Evolutionary conservation across 2,329 filamentous ascomycete genomes (phyloP), one percentile per base, ranked within the genome.

Genomic region (Domatiomyces globalis): DNA sequence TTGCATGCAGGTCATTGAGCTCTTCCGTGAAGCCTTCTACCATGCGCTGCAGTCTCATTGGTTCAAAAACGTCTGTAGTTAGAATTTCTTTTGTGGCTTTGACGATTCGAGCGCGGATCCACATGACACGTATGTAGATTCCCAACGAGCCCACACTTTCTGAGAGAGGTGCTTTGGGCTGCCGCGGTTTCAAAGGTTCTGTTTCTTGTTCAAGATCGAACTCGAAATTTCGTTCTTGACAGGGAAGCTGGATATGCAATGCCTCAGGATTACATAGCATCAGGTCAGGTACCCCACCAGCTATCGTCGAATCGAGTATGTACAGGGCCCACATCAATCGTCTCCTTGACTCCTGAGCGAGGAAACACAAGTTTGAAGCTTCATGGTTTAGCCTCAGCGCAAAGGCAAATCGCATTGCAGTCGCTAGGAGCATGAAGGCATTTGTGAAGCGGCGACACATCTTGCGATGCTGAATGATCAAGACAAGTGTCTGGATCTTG

Each of bases 151-250:
- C 45, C 17, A 47, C 45, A 22, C 45, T 47, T 4, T 47, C 45
- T 1, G 45, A 10, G 17, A 47, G 27, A 8, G 45, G 20, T 47
- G 9, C 27, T 17, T 47, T 25, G 22, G 45, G 45, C 20, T 5
- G 17, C 10, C 8, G 33, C n/a, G 45, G 36, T 20, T 52, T 18
- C 36, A 51, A 45, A 15, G 55, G 55, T 27, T 53, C 52, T 25
- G 55, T 57, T 18, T 46, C 49, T 20, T 53, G 49, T 1, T 50
- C 48, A n/a, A 46, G 29, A 29, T 54, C 53, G 20, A 49, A 52
- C 60, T 80, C 77, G 51, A 74, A 74, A 53, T 73, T 73, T 2
- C 70, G 68, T 61, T 75, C 72, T 56, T 74, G 73, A 58, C 71
- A 75, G 0, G 73, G 73, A 9, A 74, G 66, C 53, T 73, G 69